phyloP scores from a whole-genome alignment of 1,139 yeast genomes.

The Taiozyma sp. region DNA sequence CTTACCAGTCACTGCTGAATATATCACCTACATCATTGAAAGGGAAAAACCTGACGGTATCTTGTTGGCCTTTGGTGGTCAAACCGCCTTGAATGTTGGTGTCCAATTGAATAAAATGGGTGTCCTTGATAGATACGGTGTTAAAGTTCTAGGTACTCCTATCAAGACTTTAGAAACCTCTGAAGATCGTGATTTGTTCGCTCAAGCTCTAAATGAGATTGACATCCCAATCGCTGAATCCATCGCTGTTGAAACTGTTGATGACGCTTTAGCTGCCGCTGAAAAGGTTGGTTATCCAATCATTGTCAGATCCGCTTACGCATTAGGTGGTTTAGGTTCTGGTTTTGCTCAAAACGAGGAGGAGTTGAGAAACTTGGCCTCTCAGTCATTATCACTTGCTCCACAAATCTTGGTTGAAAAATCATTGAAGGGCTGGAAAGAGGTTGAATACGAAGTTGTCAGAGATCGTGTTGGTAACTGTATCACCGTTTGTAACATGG shows the following conservation, averaged over 20 bases:
- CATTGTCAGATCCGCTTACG: constrained; percentile 96
- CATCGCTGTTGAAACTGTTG: constrained; percentile 88
- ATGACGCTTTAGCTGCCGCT: constrained; percentile 89
- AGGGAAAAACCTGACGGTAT: constrained; percentile 97
- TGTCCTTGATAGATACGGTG: constrained; percentile 81
- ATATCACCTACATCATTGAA: constrained; percentile 88
- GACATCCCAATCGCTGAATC: constrained; percentile 95
- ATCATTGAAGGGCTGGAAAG: constrained; percentile 98
- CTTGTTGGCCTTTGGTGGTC: constrained; percentile 95
- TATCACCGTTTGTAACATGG: constrained; percentile 99
- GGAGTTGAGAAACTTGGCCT: constrained; percentile 80
- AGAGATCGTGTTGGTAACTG: constrained; percentile 96
- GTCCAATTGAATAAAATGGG: constrained; percentile 92
- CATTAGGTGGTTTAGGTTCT: constrained; percentile 96
- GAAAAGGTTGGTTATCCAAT: constrained; percentile 87
- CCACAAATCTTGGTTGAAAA: constrained; percentile 96
- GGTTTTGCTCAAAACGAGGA: constrained; percentile 86
- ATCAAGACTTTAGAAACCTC: constrained; percentile 92
- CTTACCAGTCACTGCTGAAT: constrained; percentile 95
- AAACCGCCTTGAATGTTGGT: constrained; percentile 95
- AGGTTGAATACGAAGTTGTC: constrained; percentile 97
- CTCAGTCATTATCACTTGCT: constrained; percentile 82
- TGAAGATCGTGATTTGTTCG: constrained; percentile 95
- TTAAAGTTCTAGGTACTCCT: constrained; percentile 96
- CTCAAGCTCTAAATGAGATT: constrained; percentile 90